These are phyloP conservation scores for Wickerhamomyces ciferrii DNA, from an alignment of 805 yeast species.

Conservation along the genomic window DNA sequence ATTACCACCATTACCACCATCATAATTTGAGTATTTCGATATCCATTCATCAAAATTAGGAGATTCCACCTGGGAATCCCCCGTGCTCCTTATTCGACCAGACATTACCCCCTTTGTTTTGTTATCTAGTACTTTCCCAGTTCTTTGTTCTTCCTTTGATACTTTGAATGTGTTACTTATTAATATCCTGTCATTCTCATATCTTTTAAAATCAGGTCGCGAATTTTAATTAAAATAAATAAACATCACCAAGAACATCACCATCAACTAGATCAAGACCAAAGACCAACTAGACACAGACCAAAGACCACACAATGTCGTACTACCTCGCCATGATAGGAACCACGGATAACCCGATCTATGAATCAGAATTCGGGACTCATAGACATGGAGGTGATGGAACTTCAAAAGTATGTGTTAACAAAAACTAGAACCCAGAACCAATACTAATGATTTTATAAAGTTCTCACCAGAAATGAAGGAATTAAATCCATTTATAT, in stretches of 20 bases:
- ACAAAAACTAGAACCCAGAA: conserved; percentile 23
- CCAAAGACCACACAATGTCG: conserved; percentile 42
- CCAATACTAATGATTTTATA: too few relatives aligned
- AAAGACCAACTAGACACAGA: neutral
- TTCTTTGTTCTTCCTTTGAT: too few relatives aligned
- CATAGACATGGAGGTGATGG: conserved; percentile 67
- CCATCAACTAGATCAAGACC: neutral
- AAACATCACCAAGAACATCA: neutral
- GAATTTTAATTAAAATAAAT: neutral
- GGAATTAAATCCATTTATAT: conserved; percentile 82
- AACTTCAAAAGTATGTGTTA: conserved; percentile 19
- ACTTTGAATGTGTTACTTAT: too few relatives aligned
- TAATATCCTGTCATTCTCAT: too few relatives aligned
- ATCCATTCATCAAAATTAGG: neutral
- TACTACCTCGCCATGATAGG: conserved; percentile 88
- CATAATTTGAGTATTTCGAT: neutral
- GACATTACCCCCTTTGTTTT: too few relatives aligned
- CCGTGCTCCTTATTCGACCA: too few relatives aligned
- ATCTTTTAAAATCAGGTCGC: too few relatives aligned
- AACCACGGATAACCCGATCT: conserved; percentile 77
- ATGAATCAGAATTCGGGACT: conserved; percentile 82
- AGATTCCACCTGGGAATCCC: too few relatives aligned
- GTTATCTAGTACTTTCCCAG: too few relatives aligned
- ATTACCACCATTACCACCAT: neutral
- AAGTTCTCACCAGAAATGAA: conserved; percentile 63